Conservation (phyloP, 108 stramenopile species). For the Cyclotella atomus region DNA sequence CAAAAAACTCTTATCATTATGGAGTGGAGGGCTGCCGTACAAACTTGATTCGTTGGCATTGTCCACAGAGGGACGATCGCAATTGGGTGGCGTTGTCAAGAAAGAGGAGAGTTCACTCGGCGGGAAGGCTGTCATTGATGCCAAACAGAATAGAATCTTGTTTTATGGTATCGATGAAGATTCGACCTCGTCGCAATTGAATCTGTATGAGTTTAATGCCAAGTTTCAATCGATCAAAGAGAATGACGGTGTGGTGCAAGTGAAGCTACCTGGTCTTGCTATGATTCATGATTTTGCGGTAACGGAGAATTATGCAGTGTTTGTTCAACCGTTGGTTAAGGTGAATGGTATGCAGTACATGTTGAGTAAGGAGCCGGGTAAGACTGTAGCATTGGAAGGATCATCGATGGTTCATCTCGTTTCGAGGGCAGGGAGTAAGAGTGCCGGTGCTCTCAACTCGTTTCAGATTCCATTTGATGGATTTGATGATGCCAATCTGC, state of each 20-base stretch:
- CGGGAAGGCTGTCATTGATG: slow-evolving; percentile 61
- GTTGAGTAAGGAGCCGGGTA: slow-evolving; percentile 79
- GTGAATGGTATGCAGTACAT: slow-evolving; percentile 79
- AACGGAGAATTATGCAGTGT: slow-evolving; percentile 79
- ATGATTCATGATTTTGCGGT: slow-evolving; percentile 77
- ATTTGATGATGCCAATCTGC: slow-evolving; percentile 67
- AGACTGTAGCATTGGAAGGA: slow-evolving; percentile 50
- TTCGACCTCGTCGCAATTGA: slow-evolving; percentile 58
- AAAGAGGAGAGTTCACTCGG: slow-evolving; percentile 74
- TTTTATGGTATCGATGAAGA: slow-evolving; percentile 73
- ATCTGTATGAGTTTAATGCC: slow-evolving; percentile 78
- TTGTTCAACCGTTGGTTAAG: slow-evolving; percentile 66
- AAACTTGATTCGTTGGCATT: slow-evolving; percentile 80
- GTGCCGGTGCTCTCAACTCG: slow-evolving; percentile 40
- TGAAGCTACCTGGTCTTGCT: slow-evolving; percentile 71
- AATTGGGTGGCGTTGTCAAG: slow-evolving; percentile 80
- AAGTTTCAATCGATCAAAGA: slow-evolving; percentile 71
- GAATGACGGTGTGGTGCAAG: slow-evolving; percentile 54
- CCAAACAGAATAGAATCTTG: slow-evolving; percentile 65
- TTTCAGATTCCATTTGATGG: slow-evolving; percentile 76
- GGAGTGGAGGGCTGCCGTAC: slow-evolving; percentile 86
- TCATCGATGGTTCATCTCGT: slow-evolving; percentile 64
- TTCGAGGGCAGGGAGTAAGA: slow-evolving; percentile 55
- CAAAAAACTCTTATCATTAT: slow-evolving; percentile 70
- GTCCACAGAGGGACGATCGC: slow-evolving; percentile 80